Evolutionary conservation across 176 grass and related monocot genomes (phyloP).

Genomic region (Aegilops umbellulata): DNA sequence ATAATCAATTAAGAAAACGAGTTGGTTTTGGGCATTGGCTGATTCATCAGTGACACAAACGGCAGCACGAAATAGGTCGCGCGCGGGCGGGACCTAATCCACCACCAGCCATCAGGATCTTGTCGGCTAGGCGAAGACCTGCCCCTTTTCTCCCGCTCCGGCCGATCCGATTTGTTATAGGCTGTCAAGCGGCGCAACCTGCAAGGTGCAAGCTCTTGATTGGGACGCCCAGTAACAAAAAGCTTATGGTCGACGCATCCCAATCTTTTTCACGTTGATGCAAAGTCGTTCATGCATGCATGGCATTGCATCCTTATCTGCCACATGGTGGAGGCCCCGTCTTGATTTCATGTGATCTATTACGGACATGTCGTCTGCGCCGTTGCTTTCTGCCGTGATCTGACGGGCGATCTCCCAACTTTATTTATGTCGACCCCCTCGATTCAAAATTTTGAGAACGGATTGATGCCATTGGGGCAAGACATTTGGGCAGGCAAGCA

Average conservation of each 20-base stretch:
- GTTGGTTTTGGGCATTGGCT: neutral
- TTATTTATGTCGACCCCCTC: too few species aligned
- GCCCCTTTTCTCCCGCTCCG: neutral
- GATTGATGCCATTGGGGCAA: too few species aligned
- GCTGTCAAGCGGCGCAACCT: neutral
- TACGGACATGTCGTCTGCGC: neutral
- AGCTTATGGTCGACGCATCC: neutral
- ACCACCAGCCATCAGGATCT: slow-evolving; percentile 9
- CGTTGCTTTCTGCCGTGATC: slow-evolving; percentile 19
- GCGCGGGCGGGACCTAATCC: neutral
- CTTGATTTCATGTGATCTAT: slow-evolving; percentile 39
- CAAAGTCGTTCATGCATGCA: neutral
- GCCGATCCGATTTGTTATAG: slow-evolving; percentile 18
- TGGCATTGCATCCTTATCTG: slow-evolving; percentile 2
- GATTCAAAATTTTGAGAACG: too few species aligned
- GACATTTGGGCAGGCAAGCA: too few species aligned
- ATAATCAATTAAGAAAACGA: too few species aligned
- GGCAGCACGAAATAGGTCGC: too few species aligned
- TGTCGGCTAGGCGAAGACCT: slow-evolving; percentile 21
- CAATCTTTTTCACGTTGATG: neutral
- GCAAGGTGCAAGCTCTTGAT: slow-evolving; percentile 13
- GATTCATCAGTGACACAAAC: slow-evolving; percentile 35
- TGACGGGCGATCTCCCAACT: neutral
- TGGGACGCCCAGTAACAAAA: neutral
- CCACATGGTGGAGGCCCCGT: slow-evolving; percentile 24